Base-by-base conservation (phyloP, 306 rosid species). In the Argentina anserina region DNA sequence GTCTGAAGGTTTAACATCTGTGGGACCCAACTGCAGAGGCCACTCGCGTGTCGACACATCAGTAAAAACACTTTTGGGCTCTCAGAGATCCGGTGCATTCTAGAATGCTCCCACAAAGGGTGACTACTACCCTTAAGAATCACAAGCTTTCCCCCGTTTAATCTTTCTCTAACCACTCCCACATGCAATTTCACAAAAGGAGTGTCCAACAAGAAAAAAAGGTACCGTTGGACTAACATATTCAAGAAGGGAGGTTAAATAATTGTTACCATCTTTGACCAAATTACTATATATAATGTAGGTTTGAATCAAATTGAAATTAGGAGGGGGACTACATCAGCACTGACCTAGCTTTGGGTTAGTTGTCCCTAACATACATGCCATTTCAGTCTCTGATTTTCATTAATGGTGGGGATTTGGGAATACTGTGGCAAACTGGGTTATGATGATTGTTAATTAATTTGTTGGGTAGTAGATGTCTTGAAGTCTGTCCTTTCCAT, bases 291-390 rank as follows among this genome's bases (percentile, higher is more conserved):
- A 29, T 63, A 26, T n/a, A 46, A 18, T 15, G 42, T 33, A 61
- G 40, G 75, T 40, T 63, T 61, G 61, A 67, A 62, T 67, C 42
- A 61, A 61, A 33, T 5, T 42, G 5, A 20, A 28, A 28, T 58
- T 9, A 20, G 21, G 40, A 17, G 21, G 11, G 36, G 58, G 14
- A 37, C 72, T 66, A 33, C 61, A 13, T 79, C 75, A 69, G 7
- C 77, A 58, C 40, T 76, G 78, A 72, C 75, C 43, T 58, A 47
- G 43, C 36, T 41, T 65, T 53, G 49, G 64, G 64, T 59, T 6
- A 28, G 39, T 13, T 56, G 34, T 41, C 33, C 31, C 68, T 33
- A 53, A 37, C 71, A 47, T 25, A 40, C 41, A 56, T 58, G 69
- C 69, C 34, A 9, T 61, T 33, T 26, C 28, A 17, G 37, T 34